Base-by-base conservation (phyloP, 2,329 filamentous ascomycete species). In the Aotearoamyces nothofagi region DNA sequence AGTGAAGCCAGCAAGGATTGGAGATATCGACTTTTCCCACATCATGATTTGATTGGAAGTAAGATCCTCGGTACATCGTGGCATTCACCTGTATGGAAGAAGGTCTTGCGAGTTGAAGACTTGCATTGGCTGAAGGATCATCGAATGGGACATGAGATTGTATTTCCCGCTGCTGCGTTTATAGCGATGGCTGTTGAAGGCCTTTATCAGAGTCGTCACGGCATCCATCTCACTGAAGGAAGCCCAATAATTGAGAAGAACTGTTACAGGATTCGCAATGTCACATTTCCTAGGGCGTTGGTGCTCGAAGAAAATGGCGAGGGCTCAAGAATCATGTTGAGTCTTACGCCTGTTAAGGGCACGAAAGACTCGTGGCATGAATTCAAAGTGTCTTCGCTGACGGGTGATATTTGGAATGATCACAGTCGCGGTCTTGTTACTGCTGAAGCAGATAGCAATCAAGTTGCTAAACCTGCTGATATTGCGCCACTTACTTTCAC, bases 81-180 rank as follows among this genome's bases (percentile, higher is more conserved):
- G 17, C 9, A 26, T 5, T 40, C 51, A 8, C 50, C 49, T 0
- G 20, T 34, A 4, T 62, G 51, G 43, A 40, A 52, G 13, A 55
- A 57, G 26, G 38, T 55, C 8, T 41, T 60, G 3, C 40, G 42
- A 1, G 34, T 54, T 5, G 44, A 47, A 4, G 50, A 58, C 17
- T 33, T 55, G 14, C 53, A 63, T 6, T 68, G 66, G 42, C 51
- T 62, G 6, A 47, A 57, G 23, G 61, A 66, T 36, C 64, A 67
- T 40, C 41, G 50, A 24, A 59, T 66, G 33, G 51, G 61, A 24
- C 56, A 51, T 36, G 56, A 60, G 24, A 57, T 60, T 32, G 53
- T 66, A 31, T 63, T 60, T 29, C 58, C 63, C 17, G 59, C 54
- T n/a, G 53, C 56, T 9, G 55, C 54, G 15, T 39, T 42, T 11